Evolutionary conservation across 2,329 filamentous ascomycete genomes (phyloP).

Genomic region (Colletotrichum cuscutae): DNA sequence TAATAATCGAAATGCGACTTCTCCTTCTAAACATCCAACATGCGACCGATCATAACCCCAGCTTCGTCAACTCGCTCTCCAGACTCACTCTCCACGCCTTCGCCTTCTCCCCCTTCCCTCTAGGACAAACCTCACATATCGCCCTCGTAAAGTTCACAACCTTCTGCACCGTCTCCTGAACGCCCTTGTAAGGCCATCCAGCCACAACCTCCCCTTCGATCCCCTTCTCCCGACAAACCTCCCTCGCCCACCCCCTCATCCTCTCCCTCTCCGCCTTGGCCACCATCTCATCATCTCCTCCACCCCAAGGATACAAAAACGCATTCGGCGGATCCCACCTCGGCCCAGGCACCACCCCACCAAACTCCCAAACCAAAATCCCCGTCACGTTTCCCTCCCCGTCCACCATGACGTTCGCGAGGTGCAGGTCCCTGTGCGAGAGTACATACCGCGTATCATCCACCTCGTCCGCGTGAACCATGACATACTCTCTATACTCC

Average conservation of each 20-base stretch:
- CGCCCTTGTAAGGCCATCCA: not conserved
- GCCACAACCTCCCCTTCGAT: not conserved
- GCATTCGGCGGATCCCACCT: conserved; percentile 21
- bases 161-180: not conserved
- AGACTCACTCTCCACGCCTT: not conserved
- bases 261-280: not conserved
- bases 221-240: not conserved
- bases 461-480: not conserved
- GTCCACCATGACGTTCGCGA: not conserved
- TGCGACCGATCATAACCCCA: not conserved
- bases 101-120: not conserved
- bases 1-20: too few relatives aligned
- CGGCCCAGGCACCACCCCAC: conserved; percentile 12
- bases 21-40: too few relatives aligned
- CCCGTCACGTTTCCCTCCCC: conserved; percentile 38
- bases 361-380: conserved; percentile 54
- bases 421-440: not conserved
- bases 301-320: conserved; percentile 19
- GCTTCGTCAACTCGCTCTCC: not conserved
- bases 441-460: not conserved
- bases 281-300: not conserved
- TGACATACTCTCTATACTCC: conserved; percentile 41
- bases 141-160: not conserved
- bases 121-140: not conserved
- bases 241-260: not conserved